Base-by-base conservation (phyloP, 495 filamentous ascomycete species). In the Jackrogersella minutella region DNA sequence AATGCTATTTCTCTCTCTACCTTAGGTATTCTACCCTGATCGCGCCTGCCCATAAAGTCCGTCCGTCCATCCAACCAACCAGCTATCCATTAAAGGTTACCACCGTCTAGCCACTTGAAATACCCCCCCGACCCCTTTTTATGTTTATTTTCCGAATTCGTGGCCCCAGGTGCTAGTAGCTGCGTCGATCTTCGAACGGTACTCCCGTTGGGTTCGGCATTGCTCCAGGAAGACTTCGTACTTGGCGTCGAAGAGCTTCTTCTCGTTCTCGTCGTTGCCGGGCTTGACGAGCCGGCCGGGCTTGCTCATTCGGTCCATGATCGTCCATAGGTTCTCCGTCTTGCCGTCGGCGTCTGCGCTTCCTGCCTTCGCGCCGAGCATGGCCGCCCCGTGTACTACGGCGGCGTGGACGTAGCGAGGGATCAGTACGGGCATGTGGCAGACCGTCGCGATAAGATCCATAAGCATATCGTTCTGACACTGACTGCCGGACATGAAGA, bases 401-500 rank as follows among this genome's bases (percentile, higher is more conserved):
- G 95, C 94, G 2, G 95, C 94, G 73, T 96, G 87, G 62, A 97
- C 91, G 69, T 97, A 98, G 44, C 88, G 84, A 3, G 95, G 95
- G 49, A 97, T 94, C 26, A 96, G 76, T 33, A 98, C 95, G 4
- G 93, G 94, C 87, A 95, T 93, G 50, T 87, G 86, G 74, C 93
- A 97, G 7, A 89, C 92, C 5, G 93, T 92, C 3, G 95, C 93
- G 58, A 98, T 92, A 31, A 98, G 88, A 14, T 87, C 80, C 85
- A 98, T 94, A 24, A 99, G 81, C 54, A 99, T 89, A 22, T 88
- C 85, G 74, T 99, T 99, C 76, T 97, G 93, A 81, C 95, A 99
- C 73, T 97, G 95, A 19, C 91, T 93, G 58, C 95, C 95, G 14
- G 91, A 96, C 95, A 99, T 97, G 84, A 97, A 99, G 76, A 99